Evolutionary conservation across 129 eudicot species (phyloP).

Genomic region (Saussurea involucrata): DNA sequence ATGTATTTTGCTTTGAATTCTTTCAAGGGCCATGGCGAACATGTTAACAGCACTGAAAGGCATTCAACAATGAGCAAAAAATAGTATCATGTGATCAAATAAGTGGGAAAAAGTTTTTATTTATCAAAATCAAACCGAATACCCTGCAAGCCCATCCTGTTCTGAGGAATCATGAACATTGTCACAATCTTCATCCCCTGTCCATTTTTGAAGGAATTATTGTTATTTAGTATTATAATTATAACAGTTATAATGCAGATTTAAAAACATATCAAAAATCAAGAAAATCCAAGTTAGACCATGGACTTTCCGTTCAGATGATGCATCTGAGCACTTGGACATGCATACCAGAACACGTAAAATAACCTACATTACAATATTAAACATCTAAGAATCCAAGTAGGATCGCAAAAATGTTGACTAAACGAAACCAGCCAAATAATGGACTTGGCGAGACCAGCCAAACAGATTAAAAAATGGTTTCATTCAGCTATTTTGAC

Average conservation of each 20-base stretch:
- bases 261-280: background rate
- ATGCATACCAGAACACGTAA: background rate
- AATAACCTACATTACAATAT: background rate
- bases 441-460: too few species aligned
- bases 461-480: too few species aligned
- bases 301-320: background rate
- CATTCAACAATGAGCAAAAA: slow-evolving; percentile 11
- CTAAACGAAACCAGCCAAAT: too few species aligned
- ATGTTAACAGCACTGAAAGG: slow-evolving; percentile 65
- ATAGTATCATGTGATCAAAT: background rate
- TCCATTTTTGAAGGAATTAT: slow-evolving; percentile 14
- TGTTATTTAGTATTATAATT: background rate
- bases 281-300: background rate
- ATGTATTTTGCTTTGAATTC: slow-evolving; percentile 68
- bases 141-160: slow-evolving; percentile 73
- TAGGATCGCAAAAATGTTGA: too few species aligned
- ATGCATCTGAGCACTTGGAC: background rate
- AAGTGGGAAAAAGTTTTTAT: background rate
- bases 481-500: too few species aligned
- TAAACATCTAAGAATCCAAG: background rate
- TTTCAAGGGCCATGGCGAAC: slow-evolving; percentile 62
- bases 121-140: slow-evolving; percentile 14
- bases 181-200: slow-evolving; percentile 48
- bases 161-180: slow-evolving; percentile 28
- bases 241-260: background rate